Evolutionary conservation across 2,329 filamentous ascomycete genomes (phyloP).

Genomic region (Cryphonectria nitschkei): DNA sequence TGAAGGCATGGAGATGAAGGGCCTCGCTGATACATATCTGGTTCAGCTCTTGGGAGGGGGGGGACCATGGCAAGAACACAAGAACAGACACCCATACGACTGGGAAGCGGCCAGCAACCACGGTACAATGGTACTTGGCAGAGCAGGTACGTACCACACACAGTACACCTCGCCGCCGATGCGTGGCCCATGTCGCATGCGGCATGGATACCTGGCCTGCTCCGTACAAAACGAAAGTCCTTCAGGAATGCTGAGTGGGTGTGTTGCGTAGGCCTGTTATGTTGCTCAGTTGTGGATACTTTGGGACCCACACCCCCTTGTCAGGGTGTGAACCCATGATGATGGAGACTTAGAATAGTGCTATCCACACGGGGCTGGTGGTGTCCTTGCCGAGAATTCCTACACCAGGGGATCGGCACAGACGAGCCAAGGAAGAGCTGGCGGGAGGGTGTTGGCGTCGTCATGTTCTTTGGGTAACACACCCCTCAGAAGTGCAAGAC

Average conservation of each 20-base stretch:
- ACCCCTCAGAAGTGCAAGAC: not conserved
- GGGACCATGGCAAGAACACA: not conserved
- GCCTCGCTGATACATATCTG: constrained; percentile 4
- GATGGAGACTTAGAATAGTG: not conserved
- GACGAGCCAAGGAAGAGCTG: not conserved
- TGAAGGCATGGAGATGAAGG: not conserved
- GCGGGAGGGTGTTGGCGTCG: not conserved
- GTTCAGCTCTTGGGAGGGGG: not conserved
- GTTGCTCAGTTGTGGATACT: not conserved
- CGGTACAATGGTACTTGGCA: not conserved
- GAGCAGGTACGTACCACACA: not conserved
- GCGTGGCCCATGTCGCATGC: not conserved
- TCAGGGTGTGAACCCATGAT: not conserved
- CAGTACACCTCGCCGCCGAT: not conserved
- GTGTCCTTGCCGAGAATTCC: not conserved
- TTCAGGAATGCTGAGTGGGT: constrained; percentile 6
- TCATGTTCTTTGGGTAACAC: not conserved
- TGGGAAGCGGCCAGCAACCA: not conserved
- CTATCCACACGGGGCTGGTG: not conserved
- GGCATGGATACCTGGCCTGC: not conserved
- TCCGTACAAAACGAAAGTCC: not conserved
- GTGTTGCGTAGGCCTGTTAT: not conserved
- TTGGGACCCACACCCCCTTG: not conserved
- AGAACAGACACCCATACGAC: not conserved
- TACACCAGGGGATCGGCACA: not conserved